Conservation (phyloP, 495 filamentous ascomycete species). For the Aspergillus sclerotioniger region DNA sequence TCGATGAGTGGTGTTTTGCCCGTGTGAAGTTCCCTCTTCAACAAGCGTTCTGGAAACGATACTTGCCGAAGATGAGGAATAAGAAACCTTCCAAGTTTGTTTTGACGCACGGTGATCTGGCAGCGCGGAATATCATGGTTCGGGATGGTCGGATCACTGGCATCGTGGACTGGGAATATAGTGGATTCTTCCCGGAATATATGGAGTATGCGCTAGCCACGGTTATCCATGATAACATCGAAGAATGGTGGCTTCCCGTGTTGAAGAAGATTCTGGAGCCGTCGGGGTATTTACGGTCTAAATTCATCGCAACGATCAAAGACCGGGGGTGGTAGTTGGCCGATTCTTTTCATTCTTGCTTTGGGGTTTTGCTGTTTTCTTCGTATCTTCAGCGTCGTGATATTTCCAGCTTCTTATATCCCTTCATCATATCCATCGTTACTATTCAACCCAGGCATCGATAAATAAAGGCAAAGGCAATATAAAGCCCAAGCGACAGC, state of each 20-base stretch:
- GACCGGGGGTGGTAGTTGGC: constrained; percentile 11
- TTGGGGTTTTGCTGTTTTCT: too few relatives aligned
- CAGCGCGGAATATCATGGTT: constrained; percentile 55
- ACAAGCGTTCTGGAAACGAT: constrained; percentile 9
- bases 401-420: too few relatives aligned
- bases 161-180: constrained; percentile 55
- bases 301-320: constrained; percentile 9
- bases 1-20: constrained; percentile 4
- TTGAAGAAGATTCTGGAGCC: constrained; percentile 17
- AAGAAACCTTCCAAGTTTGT: constrained; percentile 21
- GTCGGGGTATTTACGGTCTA: constrained; percentile 7
- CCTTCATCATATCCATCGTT: too few relatives aligned
- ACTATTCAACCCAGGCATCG: too few relatives aligned
- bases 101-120: constrained; percentile 57
- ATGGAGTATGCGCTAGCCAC: constrained; percentile 15
- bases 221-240: constrained; percentile 10
- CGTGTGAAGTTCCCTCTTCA: constrained; percentile 1
- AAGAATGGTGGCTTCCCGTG: constrained; percentile 17
- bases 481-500: too few relatives aligned
- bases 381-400: too few relatives aligned
- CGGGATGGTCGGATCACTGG: constrained; percentile 39
- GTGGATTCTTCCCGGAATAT: constrained; percentile 19
- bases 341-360: too few relatives aligned
- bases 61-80: constrained; percentile 6
- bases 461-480: too few relatives aligned